Evolutionary conservation across 1,284 basidiomycete genomes (phyloP).

Genomic region (Trametes polyzona): DNA sequence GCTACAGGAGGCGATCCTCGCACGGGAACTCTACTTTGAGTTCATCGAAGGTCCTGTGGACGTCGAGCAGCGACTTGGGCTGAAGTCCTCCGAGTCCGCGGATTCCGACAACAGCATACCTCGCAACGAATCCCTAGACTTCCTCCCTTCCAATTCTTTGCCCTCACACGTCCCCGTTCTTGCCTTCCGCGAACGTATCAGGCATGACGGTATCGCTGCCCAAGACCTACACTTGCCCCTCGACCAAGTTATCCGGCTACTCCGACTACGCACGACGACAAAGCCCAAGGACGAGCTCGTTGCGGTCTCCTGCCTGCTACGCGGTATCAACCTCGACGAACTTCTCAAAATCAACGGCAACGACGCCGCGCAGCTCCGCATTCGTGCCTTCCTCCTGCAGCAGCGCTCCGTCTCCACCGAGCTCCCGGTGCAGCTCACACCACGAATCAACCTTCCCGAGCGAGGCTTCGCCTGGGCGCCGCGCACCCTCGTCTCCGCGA

Average conservation of each 20-base stretch:
- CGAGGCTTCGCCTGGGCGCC: slow-evolving; percentile 3
- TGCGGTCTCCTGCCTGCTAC: slow-evolving; percentile 14
- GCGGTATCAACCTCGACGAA: not conserved
- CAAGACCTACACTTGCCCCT: not conserved
- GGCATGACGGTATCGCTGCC: not conserved
- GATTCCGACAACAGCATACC: too few species aligned
- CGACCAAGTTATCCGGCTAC: slow-evolving; percentile 3
- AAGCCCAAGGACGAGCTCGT: slow-evolving; percentile 19
- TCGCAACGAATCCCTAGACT: not conserved
- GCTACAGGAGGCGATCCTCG: slow-evolving; percentile 25
- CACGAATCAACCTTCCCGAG: not conserved
- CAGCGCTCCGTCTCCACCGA: not conserved
- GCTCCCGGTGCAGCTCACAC: not conserved
- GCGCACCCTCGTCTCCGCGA: not conserved
- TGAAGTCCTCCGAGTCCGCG: not conserved
- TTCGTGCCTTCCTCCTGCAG: not conserved
- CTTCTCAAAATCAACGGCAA: not conserved
- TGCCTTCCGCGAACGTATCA: not conserved
- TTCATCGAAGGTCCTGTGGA: slow-evolving; percentile 15
- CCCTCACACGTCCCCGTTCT: not conserved
- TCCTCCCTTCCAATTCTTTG: not conserved
- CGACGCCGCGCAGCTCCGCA: not conserved
- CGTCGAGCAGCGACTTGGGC: not conserved
- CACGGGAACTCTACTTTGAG: slow-evolving; percentile 22
- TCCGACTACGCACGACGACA: slow-evolving; percentile 10